Evolutionary conservation across 2,329 filamentous ascomycete species (phyloP).

Genomic region (Colletotrichum destructivum): DNA sequence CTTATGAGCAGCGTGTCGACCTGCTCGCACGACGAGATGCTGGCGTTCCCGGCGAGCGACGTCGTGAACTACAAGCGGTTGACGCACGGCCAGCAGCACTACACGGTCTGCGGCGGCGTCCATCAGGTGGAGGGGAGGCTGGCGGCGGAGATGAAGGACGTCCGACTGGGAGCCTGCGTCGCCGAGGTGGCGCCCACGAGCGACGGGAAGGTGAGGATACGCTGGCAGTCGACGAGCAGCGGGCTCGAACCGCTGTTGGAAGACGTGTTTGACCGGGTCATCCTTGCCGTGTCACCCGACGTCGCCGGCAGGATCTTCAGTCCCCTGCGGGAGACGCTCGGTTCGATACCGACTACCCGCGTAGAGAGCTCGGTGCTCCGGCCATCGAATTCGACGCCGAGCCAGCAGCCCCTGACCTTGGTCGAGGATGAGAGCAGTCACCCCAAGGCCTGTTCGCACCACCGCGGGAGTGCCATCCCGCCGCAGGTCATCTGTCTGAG

Average conservation of each 20-base stretch:
- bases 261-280: constrained; percentile 64
- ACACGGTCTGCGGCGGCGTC: constrained; percentile 65
- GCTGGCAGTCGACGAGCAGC: constrained; percentile 49
- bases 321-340: constrained; percentile 56
- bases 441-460: constrained; percentile 48
- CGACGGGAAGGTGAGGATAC: constrained; percentile 49
- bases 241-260: constrained; percentile 39
- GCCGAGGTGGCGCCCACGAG: constrained; percentile 50
- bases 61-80: constrained; percentile 65
- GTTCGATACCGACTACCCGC: constrained; percentile 61
- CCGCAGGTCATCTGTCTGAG: constrained; percentile 55
- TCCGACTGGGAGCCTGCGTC: constrained; percentile 59
- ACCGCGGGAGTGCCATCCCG: constrained; percentile 44
- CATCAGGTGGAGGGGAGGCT: constrained; percentile 64
- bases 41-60: constrained; percentile 68
- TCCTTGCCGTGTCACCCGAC: constrained; percentile 70
- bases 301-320: constrained; percentile 64
- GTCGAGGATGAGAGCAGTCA: constrained; percentile 24
- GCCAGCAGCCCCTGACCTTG: constrained; percentile 25
- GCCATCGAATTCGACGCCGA: constrained; percentile 15
- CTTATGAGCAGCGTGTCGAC: constrained; percentile 69
- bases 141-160: constrained; percentile 53
- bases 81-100: constrained; percentile 65
- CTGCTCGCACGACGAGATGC: constrained; percentile 65
- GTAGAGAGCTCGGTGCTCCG: constrained; percentile 64